Conservation (phyloP, 306 rosid species). For the Hylodesmum podocarpum region DNA sequence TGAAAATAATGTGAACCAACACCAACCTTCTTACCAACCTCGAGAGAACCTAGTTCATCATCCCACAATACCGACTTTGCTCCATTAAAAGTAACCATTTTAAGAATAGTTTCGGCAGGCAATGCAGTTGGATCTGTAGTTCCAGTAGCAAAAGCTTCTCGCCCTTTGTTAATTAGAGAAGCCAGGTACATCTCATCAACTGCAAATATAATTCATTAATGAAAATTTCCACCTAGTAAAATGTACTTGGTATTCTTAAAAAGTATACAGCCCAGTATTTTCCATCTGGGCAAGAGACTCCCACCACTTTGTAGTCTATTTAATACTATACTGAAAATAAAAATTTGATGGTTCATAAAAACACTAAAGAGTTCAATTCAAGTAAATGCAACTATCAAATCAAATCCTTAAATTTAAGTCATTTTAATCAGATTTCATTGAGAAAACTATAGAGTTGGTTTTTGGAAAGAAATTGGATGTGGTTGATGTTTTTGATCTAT, state of each 20-base stretch:
- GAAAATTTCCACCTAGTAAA: conserved; percentile 18
- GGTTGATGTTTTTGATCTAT: too few relatives aligned
- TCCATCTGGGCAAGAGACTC: not conserved
- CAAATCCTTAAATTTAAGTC: too few relatives aligned
- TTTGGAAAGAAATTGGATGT: too few relatives aligned
- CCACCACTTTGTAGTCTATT: conserved; percentile 9
- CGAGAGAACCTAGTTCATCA: conserved; percentile 81
- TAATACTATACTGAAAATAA: conserved; percentile 5
- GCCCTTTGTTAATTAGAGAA: conserved; percentile 84
- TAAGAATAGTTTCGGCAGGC: conserved; percentile 69
- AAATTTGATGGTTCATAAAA: too few relatives aligned
- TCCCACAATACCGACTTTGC: conserved; percentile 85
- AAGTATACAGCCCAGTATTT: not conserved
- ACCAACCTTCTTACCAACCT: conserved; percentile 87
- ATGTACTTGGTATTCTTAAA: not conserved
- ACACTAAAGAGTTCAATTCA: too few relatives aligned
- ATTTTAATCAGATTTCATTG: too few relatives aligned
- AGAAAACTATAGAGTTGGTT: too few relatives aligned
- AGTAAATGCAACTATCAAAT: too few relatives aligned
- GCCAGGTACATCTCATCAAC: conserved; percentile 95
- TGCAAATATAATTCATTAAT: conserved; percentile 43
- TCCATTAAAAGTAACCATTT: conserved; percentile 76
- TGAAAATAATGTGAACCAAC: conserved; percentile 14
- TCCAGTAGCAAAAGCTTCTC: conserved; percentile 62
- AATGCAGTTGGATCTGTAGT: conserved; percentile 76